Evolutionary conservation across 208 protist genomes (phyloP).

Genomic region (Trypanosoma boissoni): DNA sequence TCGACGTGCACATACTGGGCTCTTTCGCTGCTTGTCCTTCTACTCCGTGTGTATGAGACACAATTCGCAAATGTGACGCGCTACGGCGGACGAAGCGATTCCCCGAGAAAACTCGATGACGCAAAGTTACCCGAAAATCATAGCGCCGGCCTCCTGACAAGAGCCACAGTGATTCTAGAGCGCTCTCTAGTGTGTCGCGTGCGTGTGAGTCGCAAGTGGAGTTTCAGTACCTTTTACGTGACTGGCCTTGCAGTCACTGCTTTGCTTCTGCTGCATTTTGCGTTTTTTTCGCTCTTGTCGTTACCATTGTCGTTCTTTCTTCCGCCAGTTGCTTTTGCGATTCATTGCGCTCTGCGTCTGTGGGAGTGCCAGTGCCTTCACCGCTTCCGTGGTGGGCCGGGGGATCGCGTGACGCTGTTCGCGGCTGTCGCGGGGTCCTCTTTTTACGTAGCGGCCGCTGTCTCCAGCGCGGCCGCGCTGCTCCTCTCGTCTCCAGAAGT

Average conservation of each 20-base stretch:
- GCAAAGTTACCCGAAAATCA: neutral
- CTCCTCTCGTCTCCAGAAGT: neutral
- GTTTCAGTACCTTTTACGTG: constrained; percentile 57
- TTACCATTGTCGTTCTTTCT: constrained; percentile 9
- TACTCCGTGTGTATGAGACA: constrained; percentile 29
- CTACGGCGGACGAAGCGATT: constrained; percentile 43
- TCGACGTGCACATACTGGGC: constrained; percentile 58
- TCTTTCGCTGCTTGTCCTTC: constrained; percentile 32
- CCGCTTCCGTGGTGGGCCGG: constrained; percentile 26
- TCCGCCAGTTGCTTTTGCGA: constrained; percentile 43
- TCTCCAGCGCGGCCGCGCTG: constrained; percentile 31
- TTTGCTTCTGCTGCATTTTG: constrained; percentile 8
- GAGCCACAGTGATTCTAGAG: constrained; percentile 4
- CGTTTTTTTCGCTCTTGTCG: neutral
- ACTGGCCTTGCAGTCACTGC: constrained; percentile 31
- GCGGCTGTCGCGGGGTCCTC: constrained; percentile 58
- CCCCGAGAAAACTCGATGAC: neutral
- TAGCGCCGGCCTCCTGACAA: neutral
- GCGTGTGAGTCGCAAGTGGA: constrained; percentile 30
- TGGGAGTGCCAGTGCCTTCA: constrained; percentile 61
- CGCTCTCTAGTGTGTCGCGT: constrained; percentile 23
- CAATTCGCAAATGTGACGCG: constrained; percentile 34
- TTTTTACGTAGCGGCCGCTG: constrained; percentile 70
- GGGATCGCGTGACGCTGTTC: constrained; percentile 69
- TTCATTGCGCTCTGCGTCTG: constrained; percentile 67